phyloP scores from a whole-genome alignment of 371 early-diverging fungal genomes.

The Mortierella sp. region DNA sequence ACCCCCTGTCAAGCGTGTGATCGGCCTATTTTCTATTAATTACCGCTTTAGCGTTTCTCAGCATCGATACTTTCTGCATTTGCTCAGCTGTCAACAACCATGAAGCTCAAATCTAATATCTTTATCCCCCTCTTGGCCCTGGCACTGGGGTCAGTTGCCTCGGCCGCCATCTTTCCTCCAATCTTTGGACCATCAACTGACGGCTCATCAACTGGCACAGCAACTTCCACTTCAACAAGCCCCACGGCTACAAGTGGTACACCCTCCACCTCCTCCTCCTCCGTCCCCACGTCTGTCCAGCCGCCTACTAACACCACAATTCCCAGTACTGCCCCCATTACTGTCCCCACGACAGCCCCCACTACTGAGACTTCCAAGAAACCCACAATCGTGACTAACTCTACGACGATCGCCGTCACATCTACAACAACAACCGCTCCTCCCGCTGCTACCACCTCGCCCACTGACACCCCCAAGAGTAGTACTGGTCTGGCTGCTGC shows the following conservation, averaged over 20 bases:
- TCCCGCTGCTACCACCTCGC: background rate
- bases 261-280: background rate
- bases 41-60: background rate
- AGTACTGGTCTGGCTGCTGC: constrained; percentile 32
- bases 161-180: background rate
- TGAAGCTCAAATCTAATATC: constrained; percentile 17
- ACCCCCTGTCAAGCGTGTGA: background rate
- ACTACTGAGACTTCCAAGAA: background rate
- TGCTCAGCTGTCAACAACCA: constrained; percentile 1
- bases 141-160: constrained; percentile 16
- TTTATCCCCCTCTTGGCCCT: constrained; percentile 15
- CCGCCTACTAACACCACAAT: background rate
- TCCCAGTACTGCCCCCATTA: background rate
- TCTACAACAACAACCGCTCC: background rate
- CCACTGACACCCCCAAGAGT: constrained; percentile 1
- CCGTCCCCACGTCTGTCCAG: background rate
- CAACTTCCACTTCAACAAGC: background rate
- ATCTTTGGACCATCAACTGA: background rate
- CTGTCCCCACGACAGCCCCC: background rate
- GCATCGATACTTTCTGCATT: too few relatives aligned
- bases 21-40: background rate
- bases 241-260: background rate
- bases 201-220: background rate
- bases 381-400: background rate
- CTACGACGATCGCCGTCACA: background rate